Evolutionary conservation across 1,139 yeast genomes (phyloP), one percentile per base, ranked within the genome.

Genomic region (Taphrina confusa): DNA sequence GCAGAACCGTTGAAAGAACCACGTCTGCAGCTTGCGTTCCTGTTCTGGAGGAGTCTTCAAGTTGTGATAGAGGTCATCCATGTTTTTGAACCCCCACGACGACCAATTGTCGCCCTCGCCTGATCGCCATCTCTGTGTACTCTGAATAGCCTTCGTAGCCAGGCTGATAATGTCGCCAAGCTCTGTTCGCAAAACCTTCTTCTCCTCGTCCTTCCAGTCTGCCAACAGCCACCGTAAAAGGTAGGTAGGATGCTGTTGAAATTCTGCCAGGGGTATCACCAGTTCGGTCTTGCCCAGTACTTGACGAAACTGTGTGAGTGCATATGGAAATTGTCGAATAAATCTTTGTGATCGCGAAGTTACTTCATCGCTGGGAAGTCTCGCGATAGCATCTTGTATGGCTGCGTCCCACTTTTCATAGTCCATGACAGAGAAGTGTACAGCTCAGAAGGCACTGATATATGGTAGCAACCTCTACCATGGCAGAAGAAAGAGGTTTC

Each of bases 101-200:
- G 18, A n/a, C 58, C 58, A 54, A 23, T 37, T 31, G 12, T 54
- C 58, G 30, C 58, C 58, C 20, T 22, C 40, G 20, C 58, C 58
- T 3, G 50, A 25, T 8, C 58, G 58, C 58, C 58, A 54, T 5
- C 16, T 30, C 27, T 54, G 58, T 16, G 58, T 31, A 12, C 27
- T 34, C 12, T 30, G 34, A 8, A 54, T n/a, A 8, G 44, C 33
- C 34, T 30, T 25, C 20, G 58, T 34, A 9, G 44, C 33, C 14
- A 31, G 51, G 22, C 9, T 14, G 16, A 54, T 42, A 9, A 54
- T 30, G 27, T 54, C 51, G 16, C 22, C n/a, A 33, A 54, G 42
- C 25, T 54, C 34, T 1, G 27, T 47, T 12, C 42, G 23, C 5
- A 34, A 20, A 11, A 36, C 44, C 27, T 33, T 42, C 1, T 30